These are phyloP conservation scores for Cyberlindnera xylosilytica DNA, from an alignment of 805 yeast species.

Conservation along the genomic window DNA sequence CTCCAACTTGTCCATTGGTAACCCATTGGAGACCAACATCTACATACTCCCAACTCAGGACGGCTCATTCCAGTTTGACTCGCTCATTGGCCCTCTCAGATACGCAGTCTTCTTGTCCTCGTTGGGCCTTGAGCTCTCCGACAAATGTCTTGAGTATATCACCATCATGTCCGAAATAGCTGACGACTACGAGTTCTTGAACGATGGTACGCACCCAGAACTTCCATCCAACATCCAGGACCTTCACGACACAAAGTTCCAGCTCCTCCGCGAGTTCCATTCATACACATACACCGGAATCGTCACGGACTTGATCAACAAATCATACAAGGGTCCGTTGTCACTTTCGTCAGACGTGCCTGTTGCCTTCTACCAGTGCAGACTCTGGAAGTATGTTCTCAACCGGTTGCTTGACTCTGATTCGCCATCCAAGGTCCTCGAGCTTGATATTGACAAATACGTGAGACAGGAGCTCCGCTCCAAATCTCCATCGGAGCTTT, in stretches of 20 bases:
- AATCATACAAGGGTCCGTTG: conserved; percentile 7
- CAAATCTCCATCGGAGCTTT: conserved; percentile 28
- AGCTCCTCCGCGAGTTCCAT: conserved; percentile 8
- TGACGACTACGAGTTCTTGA: conserved; percentile 36
- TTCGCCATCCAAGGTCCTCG: conserved; percentile 24
- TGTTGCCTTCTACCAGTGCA: conserved; percentile 31
- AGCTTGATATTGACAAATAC: conserved; percentile 30
- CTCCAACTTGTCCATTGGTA: conserved; percentile 42
- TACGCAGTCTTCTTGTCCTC: conserved; percentile 28
- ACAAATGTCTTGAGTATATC: conserved; percentile 24
- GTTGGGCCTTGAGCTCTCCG: conserved; percentile 11
- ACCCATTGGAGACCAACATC: conserved; percentile 42
- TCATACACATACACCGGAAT: conserved; percentile 23
- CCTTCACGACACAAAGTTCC: not conserved
- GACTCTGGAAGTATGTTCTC: conserved; percentile 33
- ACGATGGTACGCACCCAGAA: conserved; percentile 6
- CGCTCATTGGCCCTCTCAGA: conserved; percentile 21
- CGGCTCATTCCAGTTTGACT: conserved; percentile 11
- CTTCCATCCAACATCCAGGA: too few relatives aligned
- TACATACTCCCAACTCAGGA: conserved; percentile 25
- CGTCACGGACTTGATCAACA: conserved; percentile 18
- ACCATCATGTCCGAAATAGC: conserved; percentile 35
- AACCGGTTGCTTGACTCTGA: conserved; percentile 25
- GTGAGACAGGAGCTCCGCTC: conserved; percentile 33
- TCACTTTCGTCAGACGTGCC: not conserved